Percentiles rank a stretch among this genome's conserved stretches.
Evolutionary conservation across 2,329 filamentous ascomycete genomes (phyloP).

Genomic region (Pyrenophora seminiperda): DNA sequence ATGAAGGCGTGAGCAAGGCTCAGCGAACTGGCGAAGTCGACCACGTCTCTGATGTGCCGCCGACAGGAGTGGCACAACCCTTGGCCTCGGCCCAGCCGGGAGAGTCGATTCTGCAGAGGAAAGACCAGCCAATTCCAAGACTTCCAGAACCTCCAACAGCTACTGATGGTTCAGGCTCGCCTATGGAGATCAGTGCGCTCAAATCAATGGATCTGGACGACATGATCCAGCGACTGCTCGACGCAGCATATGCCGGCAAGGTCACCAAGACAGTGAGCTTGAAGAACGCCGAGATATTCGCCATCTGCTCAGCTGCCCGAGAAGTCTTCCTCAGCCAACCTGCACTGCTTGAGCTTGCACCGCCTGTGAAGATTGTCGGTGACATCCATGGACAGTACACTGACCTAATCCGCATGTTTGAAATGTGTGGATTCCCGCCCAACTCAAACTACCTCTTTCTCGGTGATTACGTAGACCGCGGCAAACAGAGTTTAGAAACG

Average conservation of each 20-base stretch:
- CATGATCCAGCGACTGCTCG: constrained; percentile 91
- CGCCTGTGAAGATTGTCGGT: constrained; percentile 96
- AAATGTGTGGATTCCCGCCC: constrained; percentile 97
- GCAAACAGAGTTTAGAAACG: constrained; percentile 98
- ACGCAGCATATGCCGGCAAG: constrained; percentile 94
- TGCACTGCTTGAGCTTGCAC: constrained; percentile 86
- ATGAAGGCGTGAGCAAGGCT: constrained; percentile 78
- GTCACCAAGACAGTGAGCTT: constrained; percentile 96
- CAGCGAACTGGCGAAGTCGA: constrained; percentile 90
- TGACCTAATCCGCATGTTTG: constrained; percentile 93
- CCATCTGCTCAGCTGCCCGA: constrained; percentile 86
- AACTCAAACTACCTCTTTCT: constrained; percentile 99
- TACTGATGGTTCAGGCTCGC: constrained; percentile 58
- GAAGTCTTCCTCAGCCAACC: constrained; percentile 92
- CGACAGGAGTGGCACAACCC: constrained; percentile 64
- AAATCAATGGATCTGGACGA: constrained; percentile 95
- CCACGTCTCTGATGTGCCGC: constrained; percentile 88
- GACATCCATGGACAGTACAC: constrained; percentile 98
- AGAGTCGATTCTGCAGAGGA: constrained; percentile 87
- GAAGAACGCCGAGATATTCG: constrained; percentile 95
- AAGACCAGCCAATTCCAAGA: constrained; percentile 71
- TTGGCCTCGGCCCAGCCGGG: constrained; percentile 71
- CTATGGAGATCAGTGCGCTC: constrained; percentile 85
- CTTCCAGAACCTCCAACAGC: constrained; percentile 56
- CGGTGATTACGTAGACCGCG: constrained; percentile 97